Evolutionary conservation across 768 basidiomycete species (phyloP).

Genomic region (Termitomyces sp.): DNA sequence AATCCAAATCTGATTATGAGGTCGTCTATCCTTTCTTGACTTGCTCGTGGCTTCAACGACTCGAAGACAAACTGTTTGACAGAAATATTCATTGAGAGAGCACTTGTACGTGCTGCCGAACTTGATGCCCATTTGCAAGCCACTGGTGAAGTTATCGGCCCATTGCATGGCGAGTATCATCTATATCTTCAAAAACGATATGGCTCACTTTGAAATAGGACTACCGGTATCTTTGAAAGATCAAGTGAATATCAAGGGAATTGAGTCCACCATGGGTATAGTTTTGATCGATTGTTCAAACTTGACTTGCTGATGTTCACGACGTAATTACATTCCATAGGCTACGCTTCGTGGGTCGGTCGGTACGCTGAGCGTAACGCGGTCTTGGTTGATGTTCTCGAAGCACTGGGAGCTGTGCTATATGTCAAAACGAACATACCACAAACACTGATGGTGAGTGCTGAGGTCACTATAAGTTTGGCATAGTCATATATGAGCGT

Average conservation of each 20-base stretch:
- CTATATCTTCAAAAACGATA: constrained; percentile 1
- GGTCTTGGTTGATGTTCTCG: constrained; percentile 59
- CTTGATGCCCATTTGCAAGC: constrained; percentile 57
- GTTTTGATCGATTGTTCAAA: not conserved
- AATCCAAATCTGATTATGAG: not conserved
- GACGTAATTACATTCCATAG: constrained; percentile 23
- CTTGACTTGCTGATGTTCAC: not conserved
- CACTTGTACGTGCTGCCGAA: constrained; percentile 55
- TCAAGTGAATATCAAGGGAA: constrained; percentile 61
- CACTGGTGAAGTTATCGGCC: constrained; percentile 65
- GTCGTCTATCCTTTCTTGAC: not conserved
- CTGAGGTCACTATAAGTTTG: not conserved
- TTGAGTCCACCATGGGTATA: constrained; percentile 68
- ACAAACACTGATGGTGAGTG: constrained; percentile 65
- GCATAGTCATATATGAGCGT: not conserved
- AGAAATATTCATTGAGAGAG: constrained; percentile 74
- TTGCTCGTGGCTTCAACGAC: not conserved
- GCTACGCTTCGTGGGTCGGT: constrained; percentile 73
- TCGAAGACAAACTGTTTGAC: constrained; percentile 73
- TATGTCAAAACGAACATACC: constrained; percentile 74
- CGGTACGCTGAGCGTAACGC: constrained; percentile 53
- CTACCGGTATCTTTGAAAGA: constrained; percentile 75
- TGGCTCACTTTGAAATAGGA: constrained; percentile 17
- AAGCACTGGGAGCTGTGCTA: constrained; percentile 61
- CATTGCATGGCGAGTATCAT: constrained; percentile 53